Evolutionary conservation across 2,329 filamentous ascomycete species (phyloP).

Genomic region (Verticillium klebahnii): DNA sequence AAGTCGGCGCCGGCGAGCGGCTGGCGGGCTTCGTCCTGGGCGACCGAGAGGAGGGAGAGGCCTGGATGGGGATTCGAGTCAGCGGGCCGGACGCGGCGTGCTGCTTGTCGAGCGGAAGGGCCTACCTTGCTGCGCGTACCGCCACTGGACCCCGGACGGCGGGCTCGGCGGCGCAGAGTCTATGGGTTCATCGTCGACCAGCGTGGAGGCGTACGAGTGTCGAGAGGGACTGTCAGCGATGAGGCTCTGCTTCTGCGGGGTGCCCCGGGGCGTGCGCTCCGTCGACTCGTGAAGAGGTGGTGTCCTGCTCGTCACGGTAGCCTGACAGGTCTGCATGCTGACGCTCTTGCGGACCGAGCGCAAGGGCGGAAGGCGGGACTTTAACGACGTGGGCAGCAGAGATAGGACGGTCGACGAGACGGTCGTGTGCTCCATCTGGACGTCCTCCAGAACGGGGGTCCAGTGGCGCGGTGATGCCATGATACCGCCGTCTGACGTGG

Average conservation of each 20-base stretch:
- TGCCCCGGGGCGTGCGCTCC: background rate
- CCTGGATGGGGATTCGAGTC: slow-evolving; percentile 1
- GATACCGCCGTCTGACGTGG: background rate
- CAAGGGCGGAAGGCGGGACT: slow-evolving; percentile 45
- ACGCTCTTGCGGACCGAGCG: slow-evolving; percentile 41
- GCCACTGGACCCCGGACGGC: slow-evolving; percentile 26
- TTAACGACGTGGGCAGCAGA: slow-evolving; percentile 48
- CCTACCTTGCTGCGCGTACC: slow-evolving; percentile 27
- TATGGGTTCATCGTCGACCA: background rate
- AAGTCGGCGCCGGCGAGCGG: slow-evolving; percentile 15
- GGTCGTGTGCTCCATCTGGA: slow-evolving; percentile 25
- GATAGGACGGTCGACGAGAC: slow-evolving; percentile 45
- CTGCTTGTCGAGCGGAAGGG: background rate
- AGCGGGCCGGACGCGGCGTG: no score
- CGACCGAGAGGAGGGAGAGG: slow-evolving; percentile 7
- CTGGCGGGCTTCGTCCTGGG: slow-evolving; percentile 8
- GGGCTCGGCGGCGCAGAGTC: slow-evolving; percentile 12
- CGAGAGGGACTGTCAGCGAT: background rate
- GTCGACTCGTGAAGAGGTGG: background rate
- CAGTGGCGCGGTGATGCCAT: slow-evolving; percentile 12
- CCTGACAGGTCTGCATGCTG: slow-evolving; percentile 20
- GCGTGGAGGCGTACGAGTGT: background rate
- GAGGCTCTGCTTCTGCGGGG: background rate
- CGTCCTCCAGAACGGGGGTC: slow-evolving; percentile 19
- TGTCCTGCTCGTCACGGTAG: slow-evolving; percentile 4